Base-by-base conservation (phyloP, 495 filamentous ascomycete genomes). In the Penicillium daleae region DNA sequence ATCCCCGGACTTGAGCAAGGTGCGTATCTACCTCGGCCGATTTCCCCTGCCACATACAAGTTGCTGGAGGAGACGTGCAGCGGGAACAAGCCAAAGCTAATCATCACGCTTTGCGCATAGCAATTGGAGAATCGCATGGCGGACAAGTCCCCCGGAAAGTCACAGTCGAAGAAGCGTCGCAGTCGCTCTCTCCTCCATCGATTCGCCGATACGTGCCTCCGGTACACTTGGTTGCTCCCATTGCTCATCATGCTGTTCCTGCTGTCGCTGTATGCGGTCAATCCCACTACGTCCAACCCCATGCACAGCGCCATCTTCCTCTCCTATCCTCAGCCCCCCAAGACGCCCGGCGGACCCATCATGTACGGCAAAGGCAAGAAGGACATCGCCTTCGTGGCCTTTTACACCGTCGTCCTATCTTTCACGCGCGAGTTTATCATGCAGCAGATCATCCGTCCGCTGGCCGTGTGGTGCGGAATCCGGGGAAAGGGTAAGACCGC, bases 401-500 rank as follows among this genome's bases (percentile, higher is more conserved):
- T 97, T 79, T 97, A 97, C 80, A 95, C 85, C 32, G 79, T 97
- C 44, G 86, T 97, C 32, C 82, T 98, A 55, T 90, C 89, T 46
- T 98, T 98, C 77, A 96, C 92, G 24, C 93, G 94, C 65, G 94
- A 98, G 72, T 97, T 97, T 76, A 80, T 96, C 71, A 97, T 98
- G 94, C 94, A 97, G 80, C 90, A 91, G 65, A 60, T 97, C 50
- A 85, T 98, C 57, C 90, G 91, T 6, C 95, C 92, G 0, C 74
- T 92, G 66, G 93, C 93, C 4, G 78, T 86, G 27, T 81, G 79
- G 60, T 86, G 78, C 53, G 92, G 92, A 4, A 87, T 99, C 66
- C 84, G 78, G 46, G 86, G 84, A 51, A 85, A 88, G 32, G 86
- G 85, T 46, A 99, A 97, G 79, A 91, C 93, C 56, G 83, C 90